Conservation (phyloP, 805 yeast species). For the Spathaspora gorwiae region DNA sequence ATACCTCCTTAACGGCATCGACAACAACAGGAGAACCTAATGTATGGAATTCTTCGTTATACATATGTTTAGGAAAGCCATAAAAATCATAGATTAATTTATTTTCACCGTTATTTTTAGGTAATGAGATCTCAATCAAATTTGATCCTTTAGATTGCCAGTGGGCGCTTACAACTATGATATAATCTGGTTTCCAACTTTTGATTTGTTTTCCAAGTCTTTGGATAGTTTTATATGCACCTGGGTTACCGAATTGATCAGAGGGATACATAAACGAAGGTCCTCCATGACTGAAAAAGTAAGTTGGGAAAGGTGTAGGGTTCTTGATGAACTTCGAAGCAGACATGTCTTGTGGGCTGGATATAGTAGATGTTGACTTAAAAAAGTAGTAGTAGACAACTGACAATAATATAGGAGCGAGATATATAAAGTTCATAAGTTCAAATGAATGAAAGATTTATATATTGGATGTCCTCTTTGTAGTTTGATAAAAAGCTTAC, state of each 20-base stretch:
- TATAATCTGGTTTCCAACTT: constrained; percentile 56
- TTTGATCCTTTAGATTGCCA: constrained; percentile 53
- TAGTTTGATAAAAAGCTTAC: too few relatives aligned
- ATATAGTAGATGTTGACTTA: background rate
- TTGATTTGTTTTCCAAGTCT: constrained; percentile 50
- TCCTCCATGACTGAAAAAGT: constrained; percentile 78
- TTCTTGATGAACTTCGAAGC: constrained; percentile 9
- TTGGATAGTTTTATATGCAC: constrained; percentile 54
- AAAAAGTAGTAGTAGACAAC: background rate
- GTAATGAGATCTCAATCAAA: constrained; percentile 47
- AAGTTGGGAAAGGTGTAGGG: constrained; percentile 47
- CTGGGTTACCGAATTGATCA: constrained; percentile 50
- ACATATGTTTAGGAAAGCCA: constrained; percentile 66
- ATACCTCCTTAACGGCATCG: constrained; percentile 35
- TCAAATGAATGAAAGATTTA: too few relatives aligned
- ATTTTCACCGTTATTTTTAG: constrained; percentile 34
- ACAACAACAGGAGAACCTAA: constrained; percentile 42
- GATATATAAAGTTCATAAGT: background rate
- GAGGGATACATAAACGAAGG: constrained; percentile 65
- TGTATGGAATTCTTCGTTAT: constrained; percentile 57
- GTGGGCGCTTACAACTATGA: constrained; percentile 70
- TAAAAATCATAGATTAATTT: constrained; percentile 68
- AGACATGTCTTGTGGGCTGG: background rate
- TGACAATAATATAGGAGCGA: background rate
- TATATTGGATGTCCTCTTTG: too few relatives aligned